phyloP scores from a whole-genome alignment of 169 alveolate species.

The Eimeria praecox region DNA sequence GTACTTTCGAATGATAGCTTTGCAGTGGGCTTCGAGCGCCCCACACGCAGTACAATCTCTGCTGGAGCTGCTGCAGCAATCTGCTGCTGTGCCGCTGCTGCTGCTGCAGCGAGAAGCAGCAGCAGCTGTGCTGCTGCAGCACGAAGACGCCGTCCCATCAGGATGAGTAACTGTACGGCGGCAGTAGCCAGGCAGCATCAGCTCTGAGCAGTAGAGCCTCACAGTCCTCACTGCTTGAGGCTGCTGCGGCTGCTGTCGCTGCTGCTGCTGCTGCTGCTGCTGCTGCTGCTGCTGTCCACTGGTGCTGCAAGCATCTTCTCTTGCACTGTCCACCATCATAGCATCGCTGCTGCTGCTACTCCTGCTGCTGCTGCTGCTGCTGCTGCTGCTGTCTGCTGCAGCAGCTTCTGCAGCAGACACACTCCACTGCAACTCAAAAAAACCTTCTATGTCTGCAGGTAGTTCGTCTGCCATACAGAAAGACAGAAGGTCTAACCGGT shows the following conservation, averaged over 20 bases:
- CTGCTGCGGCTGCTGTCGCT: not conserved
- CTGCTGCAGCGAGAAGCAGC: constrained; percentile 17
- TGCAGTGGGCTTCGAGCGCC: constrained; percentile 62
- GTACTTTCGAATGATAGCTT: constrained; percentile 48
- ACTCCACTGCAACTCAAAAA: constrained; percentile 69
- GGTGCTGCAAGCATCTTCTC: constrained; percentile 14
- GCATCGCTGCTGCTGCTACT: constrained; percentile 31
- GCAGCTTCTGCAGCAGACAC: constrained; percentile 55
- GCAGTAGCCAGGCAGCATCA: constrained; percentile 63
- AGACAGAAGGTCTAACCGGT: constrained; percentile 53
- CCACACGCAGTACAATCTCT: constrained; percentile 52
- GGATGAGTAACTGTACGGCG: constrained; percentile 40
- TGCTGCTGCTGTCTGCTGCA: not conserved
- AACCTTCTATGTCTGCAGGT: constrained; percentile 73
- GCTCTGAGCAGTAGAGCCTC: constrained; percentile 53
- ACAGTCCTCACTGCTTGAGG: constrained; percentile 44
- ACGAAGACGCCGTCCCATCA: constrained; percentile 17
- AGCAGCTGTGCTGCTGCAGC: constrained; percentile 60
- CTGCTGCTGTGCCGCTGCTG: constrained; percentile 24
- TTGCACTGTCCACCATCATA: constrained; percentile 19
- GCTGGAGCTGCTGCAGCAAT: constrained; percentile 75
- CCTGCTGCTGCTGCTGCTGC: constrained; percentile 50
- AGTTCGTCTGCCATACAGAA: constrained; percentile 48
- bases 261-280: constrained; percentile 8
- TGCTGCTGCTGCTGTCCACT: not conserved